Percentiles rank a stretch among this genome's conserved stretches.
phyloP scores from a whole-genome alignment of 2,329 filamentous ascomycete species.

The Dactylellina cionopaga region DNA sequence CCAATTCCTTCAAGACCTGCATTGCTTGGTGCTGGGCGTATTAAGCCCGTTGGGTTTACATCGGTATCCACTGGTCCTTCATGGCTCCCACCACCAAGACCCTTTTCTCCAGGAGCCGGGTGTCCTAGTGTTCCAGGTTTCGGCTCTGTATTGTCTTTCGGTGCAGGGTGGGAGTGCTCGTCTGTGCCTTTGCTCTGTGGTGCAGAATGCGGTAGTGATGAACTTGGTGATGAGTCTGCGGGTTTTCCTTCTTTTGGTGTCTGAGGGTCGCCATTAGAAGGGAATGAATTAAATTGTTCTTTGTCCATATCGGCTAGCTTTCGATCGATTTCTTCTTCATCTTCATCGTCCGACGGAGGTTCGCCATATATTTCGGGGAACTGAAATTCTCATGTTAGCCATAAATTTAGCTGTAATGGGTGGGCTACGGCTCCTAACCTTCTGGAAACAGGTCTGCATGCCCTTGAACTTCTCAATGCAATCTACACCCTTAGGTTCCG shows the following conservation, averaged over 20 bases:
- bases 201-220: slow-evolving; percentile 38
- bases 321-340: slow-evolving; percentile 60
- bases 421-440: slow-evolving; percentile 57
- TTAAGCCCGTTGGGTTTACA: slow-evolving; percentile 18
- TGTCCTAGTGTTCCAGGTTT: slow-evolving; percentile 30
- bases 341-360: slow-evolving; percentile 79
- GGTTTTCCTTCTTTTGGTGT: not conserved
- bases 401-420: not conserved
- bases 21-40: slow-evolving; percentile 32
- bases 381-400: slow-evolving; percentile 44
- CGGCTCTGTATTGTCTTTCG: slow-evolving; percentile 37
- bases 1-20: slow-evolving; percentile 30
- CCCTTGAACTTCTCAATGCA: slow-evolving; percentile 98
- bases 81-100: slow-evolving; percentile 38
- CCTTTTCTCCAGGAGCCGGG: slow-evolving; percentile 42
- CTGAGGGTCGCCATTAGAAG: not conserved
- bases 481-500: slow-evolving; percentile 97
- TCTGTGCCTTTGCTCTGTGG: slow-evolving; percentile 34
- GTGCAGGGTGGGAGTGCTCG: slow-evolving; percentile 34
- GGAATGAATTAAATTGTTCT: not conserved
- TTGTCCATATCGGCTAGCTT: slow-evolving; percentile 39
- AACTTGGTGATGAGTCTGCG: slow-evolving; percentile 9
- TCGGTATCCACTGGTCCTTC: slow-evolving; percentile 46
- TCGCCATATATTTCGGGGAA: slow-evolving; percentile 96
- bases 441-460: slow-evolving; percentile 97